Conservation (phyloP, 2,329 filamentous ascomycete genomes). For the Claviceps paspali region DNA sequence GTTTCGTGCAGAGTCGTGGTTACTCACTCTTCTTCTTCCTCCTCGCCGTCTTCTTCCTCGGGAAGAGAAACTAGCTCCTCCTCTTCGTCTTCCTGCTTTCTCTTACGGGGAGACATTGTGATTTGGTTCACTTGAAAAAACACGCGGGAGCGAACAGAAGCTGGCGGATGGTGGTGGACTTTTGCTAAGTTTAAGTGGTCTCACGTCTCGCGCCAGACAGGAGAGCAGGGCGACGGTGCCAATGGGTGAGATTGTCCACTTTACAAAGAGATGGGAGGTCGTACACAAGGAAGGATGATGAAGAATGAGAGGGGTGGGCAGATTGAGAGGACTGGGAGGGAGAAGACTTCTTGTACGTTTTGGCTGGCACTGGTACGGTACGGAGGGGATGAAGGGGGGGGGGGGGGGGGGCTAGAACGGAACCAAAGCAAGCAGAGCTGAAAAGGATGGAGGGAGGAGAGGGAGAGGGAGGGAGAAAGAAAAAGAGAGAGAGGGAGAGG, state of each 20-base stretch:
- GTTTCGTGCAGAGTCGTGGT: not conserved
- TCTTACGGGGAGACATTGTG: conserved; percentile 36
- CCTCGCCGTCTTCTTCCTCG: conserved; percentile 33
- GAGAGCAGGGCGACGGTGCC: not conserved
- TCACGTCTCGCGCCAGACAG: not conserved
- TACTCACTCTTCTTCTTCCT: conserved; percentile 40
- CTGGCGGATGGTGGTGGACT: no score
- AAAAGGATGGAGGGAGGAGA: not conserved
- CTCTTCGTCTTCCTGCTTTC: conserved; percentile 43
- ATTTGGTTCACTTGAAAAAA: not conserved
- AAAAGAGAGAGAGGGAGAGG: not conserved
- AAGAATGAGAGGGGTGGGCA: not conserved
- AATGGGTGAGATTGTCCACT: conserved; percentile 1
- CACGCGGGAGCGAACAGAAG: no score
- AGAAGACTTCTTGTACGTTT: conserved; percentile 7
- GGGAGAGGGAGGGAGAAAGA: not conserved
- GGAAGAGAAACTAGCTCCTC: conserved; percentile 40
- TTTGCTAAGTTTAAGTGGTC: conserved; percentile 4
- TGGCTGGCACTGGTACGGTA: conserved; percentile 3
- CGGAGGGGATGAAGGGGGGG: not conserved
- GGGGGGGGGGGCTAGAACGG: not conserved
- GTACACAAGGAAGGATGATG: not conserved
- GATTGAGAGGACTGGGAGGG: conserved; percentile 2
- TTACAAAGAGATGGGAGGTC: not conserved
- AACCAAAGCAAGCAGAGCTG: not conserved